Percentiles rank a stretch among this genome's conserved stretches.
These are phyloP conservation scores for Fusarium albosuccineum DNA, from an alignment of 2,329 filamentous ascomycete species.

Conservation along the genomic window DNA sequence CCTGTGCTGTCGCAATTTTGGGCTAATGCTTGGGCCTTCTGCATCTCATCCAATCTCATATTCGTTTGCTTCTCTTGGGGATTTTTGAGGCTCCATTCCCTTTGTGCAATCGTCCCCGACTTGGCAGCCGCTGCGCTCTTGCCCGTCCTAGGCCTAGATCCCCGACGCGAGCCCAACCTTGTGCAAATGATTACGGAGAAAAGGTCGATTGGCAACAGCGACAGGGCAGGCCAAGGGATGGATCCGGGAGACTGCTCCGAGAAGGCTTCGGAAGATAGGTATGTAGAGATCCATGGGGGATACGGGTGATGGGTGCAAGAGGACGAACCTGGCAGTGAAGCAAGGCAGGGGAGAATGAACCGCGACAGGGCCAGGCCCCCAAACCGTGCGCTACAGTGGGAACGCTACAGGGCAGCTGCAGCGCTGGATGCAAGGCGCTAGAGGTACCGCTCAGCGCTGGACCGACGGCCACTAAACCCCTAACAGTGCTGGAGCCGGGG, in stretches of 20 bases:
- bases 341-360: constrained; percentile 18
- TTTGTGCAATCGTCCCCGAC: constrained; percentile 40
- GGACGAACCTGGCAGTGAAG: constrained; percentile 21
- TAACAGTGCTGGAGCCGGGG: constrained; percentile 35
- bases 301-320: constrained; percentile 18
- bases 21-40: constrained; percentile 17
- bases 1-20: constrained; percentile 21
- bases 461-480: constrained; percentile 38
- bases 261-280: constrained; percentile 11
- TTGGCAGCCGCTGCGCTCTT: constrained; percentile 38
- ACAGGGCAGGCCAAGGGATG: background rate
- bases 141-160: constrained; percentile 31
- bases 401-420: constrained; percentile 35
- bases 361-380: constrained; percentile 29
- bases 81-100: constrained; percentile 38
- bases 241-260: constrained; percentile 14
- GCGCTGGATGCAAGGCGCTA: constrained; percentile 30
- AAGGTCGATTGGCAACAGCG: constrained; percentile 11
- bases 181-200: constrained; percentile 27
- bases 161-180: constrained; percentile 33
- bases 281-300: background rate
- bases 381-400: constrained; percentile 24
- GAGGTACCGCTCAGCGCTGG: constrained; percentile 33
- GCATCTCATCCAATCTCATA: constrained; percentile 35
- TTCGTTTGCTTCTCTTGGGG: background rate